These are phyloP conservation scores for Ligustrum vulgare DNA, from an alignment of 257 asterid genomes.

Conservation along the genomic window DNA sequence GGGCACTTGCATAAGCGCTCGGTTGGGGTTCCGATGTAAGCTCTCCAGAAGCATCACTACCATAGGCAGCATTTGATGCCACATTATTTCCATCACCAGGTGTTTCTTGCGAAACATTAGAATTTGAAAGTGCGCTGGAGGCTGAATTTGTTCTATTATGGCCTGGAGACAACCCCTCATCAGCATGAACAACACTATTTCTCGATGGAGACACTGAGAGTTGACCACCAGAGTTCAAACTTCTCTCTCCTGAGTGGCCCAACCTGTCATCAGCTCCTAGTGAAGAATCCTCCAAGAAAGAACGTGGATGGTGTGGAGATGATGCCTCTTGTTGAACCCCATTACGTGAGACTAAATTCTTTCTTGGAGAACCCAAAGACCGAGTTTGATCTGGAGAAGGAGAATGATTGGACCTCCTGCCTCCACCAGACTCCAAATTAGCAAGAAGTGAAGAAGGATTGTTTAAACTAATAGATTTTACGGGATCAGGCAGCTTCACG, in stretches of 20 bases:
- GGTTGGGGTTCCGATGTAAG: slow-evolving; percentile 38
- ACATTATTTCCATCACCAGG: slow-evolving; percentile 55
- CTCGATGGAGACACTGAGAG: slow-evolving; percentile 44
- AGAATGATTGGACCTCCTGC: slow-evolving; percentile 43
- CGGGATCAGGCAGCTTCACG: slow-evolving; percentile 78
- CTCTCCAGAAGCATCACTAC: slow-evolving; percentile 72
- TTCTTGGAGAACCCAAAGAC: slow-evolving; percentile 49
- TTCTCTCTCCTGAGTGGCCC: slow-evolving; percentile 64
- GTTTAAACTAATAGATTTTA: slow-evolving; percentile 35
- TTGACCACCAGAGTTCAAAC: slow-evolving; percentile 36
- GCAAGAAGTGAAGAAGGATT: slow-evolving; percentile 5
- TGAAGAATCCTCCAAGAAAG: slow-evolving; percentile 57
- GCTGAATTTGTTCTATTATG: slow-evolving; percentile 62
- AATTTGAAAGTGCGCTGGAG: slow-evolving; percentile 59
- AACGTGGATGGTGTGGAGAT: slow-evolving; percentile 59
- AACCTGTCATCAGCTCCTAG: slow-evolving; percentile 55
- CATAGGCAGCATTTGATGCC: slow-evolving; percentile 43
- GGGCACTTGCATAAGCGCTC: neutral
- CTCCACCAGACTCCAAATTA: slow-evolving; percentile 29
- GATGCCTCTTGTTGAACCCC: slow-evolving; percentile 39
- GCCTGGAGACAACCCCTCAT: slow-evolving; percentile 42
- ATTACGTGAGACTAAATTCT: slow-evolving; percentile 36
- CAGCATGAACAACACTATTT: slow-evolving; percentile 37
- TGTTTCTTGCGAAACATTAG: slow-evolving; percentile 56
- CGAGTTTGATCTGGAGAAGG: slow-evolving; percentile 43